Evolutionary conservation across 73 alveolate species (phyloP), one percentile per base, ranked within the genome.

Genomic region (Symbiodinium pilosum): DNA sequence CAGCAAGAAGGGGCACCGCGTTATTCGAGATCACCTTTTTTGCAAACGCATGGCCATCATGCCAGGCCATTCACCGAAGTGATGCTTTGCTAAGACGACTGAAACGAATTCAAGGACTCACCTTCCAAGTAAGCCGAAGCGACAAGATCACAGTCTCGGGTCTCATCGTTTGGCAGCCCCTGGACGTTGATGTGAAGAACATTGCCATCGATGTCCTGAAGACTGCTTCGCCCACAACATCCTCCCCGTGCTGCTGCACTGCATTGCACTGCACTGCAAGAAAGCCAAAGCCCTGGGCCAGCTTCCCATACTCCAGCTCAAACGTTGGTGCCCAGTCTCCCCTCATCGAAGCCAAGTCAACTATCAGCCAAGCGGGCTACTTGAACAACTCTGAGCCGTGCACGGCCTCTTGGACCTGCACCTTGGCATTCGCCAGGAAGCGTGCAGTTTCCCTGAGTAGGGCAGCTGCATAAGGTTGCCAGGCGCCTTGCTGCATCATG

Each of bases 251-350:
- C 18, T 34, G 85, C 43, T 30, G 8, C 34, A 39, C 85, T 4
- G 43, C 18, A 4, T 24, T 69, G 36, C 41, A 69, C 24, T n/a
- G 36, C 84, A 28, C 84, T 8, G 11, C 7, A 30, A 6, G 21
- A 52, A 18, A 42, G 6, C 41, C 21, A 36, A 11, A 26, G 64
- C 41, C 40, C 95, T 9, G 39, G 0, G 77, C 97, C 77, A 91
- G 54, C 41, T 91, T 43, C 34, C 54, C 81, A 77, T 91, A 91
- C 40, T 41, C 89, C 88, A 91, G 40, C 59, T 91, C 97, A 24
- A 91, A 91, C 89, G 97, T 91, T 43, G 97, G 97, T 0, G 97
- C 83, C 97, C 97, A 91, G 38, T 91, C 97, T 30, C 97, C 97
- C 95, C 95, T 89, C 18, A 42, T 43, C 14, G 59, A 47, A 47